phyloP scores from a whole-genome alignment of 106 monocot genomes.

The Dendrobium catenatum region DNA sequence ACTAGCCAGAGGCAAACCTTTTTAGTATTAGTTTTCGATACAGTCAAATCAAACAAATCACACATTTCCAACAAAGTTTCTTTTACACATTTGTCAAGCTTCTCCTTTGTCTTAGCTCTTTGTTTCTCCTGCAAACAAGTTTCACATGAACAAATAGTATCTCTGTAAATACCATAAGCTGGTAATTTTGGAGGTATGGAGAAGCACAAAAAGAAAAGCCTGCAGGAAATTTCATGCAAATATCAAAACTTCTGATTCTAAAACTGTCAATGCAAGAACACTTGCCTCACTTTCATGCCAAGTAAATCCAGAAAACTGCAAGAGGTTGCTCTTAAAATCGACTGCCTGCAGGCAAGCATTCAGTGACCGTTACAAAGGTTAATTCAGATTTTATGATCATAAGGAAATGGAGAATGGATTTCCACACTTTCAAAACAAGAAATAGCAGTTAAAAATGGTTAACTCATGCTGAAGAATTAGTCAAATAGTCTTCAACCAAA shows the following conservation, averaged over 20 bases:
- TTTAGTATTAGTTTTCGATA: constrained; percentile 26
- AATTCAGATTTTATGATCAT: too few species aligned
- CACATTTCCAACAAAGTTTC: constrained; percentile 51
- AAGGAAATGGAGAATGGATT: too few species aligned
- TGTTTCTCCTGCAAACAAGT: constrained; percentile 43
- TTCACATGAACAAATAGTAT: not conserved
- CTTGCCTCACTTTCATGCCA: constrained; percentile 70
- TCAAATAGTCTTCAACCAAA: too few species aligned
- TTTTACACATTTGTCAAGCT: constrained; percentile 51
- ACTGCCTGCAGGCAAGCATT: constrained; percentile 34
- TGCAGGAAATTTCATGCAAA: not conserved
- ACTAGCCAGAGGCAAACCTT: not conserved
- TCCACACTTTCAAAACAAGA: too few species aligned
- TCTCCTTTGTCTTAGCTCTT: constrained; percentile 52
- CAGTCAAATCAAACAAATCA: constrained; percentile 57
- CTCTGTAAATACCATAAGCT: not conserved
- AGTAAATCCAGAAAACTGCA: constrained; percentile 80
- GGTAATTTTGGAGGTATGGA: too few species aligned
- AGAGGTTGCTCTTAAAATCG: constrained; percentile 56
- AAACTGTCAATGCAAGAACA: not conserved
- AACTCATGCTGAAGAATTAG: too few species aligned
- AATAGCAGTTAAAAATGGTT: too few species aligned
- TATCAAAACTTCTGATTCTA: not conserved
- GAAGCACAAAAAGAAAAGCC: not conserved
- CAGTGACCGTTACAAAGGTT: too few species aligned